Percentiles rank a stretch among this genome's conserved stretches.
These are phyloP conservation scores for Phytophthora niederhauseri DNA, from an alignment of 352 stramenopile species.

Conservation along the genomic window DNA sequence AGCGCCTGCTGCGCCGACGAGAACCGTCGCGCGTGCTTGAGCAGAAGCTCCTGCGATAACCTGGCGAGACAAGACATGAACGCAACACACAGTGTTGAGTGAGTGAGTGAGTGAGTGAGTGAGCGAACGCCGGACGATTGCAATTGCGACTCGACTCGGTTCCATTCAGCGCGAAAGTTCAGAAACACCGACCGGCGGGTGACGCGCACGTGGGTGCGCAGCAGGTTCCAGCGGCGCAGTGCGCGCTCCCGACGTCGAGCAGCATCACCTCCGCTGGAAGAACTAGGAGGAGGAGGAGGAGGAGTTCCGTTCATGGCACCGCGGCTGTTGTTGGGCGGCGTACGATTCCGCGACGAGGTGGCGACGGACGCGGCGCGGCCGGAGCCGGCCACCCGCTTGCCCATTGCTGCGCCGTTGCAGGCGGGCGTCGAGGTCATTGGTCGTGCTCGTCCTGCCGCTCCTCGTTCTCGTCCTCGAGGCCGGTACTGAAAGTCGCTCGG, in stretches of 20 bases:
- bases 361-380: background rate
- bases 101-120: no score
- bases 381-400: background rate
- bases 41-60: conserved; percentile 54
- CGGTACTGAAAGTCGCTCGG: no score
- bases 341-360: background rate
- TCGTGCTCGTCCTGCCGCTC: background rate
- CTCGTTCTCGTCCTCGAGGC: background rate
- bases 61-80: conserved; percentile 24
- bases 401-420: conserved; percentile 19
- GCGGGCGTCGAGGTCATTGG: conserved; percentile 27
- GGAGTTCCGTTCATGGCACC: background rate
- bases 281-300: background rate
- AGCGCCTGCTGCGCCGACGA: conserved; percentile 56
- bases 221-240: conserved; percentile 54
- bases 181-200: conserved; percentile 53
- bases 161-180: conserved; percentile 10
- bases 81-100: background rate
- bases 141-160: conserved; percentile 1
- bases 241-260: conserved; percentile 18
- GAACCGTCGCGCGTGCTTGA: conserved; percentile 57
- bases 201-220: conserved; percentile 70
- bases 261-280: background rate
- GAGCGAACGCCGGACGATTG: conserved; percentile 2
- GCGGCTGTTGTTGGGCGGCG: background rate